These are phyloP conservation scores for Solanum bulbocastanum DNA, from an alignment of 257 asterid genomes.

Conservation along the genomic window DNA sequence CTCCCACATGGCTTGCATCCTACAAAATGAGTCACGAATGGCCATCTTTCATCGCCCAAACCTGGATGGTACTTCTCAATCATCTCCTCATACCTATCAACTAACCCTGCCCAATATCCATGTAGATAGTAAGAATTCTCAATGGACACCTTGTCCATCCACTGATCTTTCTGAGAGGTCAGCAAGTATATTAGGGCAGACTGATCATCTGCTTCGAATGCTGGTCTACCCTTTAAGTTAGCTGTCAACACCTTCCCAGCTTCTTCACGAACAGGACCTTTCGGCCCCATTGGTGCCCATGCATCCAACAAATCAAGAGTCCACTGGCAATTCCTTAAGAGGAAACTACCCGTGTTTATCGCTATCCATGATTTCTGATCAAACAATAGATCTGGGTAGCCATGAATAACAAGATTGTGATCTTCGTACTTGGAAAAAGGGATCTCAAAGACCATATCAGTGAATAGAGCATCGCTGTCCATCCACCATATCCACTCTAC, in stretches of 20 bases:
- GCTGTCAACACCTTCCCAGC: constrained; percentile 82
- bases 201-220: constrained; percentile 93
- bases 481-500: constrained; percentile 99
- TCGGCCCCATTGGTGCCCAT: constrained; percentile 98
- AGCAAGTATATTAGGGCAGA: constrained; percentile 81
- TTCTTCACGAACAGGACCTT: constrained; percentile 78
- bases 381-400: constrained; percentile 62
- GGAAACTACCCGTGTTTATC: constrained; percentile 78
- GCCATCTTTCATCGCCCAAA: constrained; percentile 95
- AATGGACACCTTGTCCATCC: constrained; percentile 71
- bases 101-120: constrained; percentile 93
- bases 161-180: constrained; percentile 45
- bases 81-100: constrained; percentile 89
- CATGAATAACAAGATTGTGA: constrained; percentile 70
- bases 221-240: constrained; percentile 80
- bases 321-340: constrained; percentile 86
- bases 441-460: constrained; percentile 75
- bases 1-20: constrained; percentile 97
- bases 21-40: constrained; percentile 90
- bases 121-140: constrained; percentile 81
- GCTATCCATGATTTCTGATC: constrained; percentile 91
- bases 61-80: constrained; percentile 83
- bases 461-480: constrained; percentile 90
- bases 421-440: constrained; percentile 56
- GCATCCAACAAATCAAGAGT: constrained; percentile 82